Evolutionary conservation across 1,284 basidiomycete species (phyloP), one percentile per base, ranked within the genome.

Genomic region (Cystobasidiaceae sp.): DNA sequence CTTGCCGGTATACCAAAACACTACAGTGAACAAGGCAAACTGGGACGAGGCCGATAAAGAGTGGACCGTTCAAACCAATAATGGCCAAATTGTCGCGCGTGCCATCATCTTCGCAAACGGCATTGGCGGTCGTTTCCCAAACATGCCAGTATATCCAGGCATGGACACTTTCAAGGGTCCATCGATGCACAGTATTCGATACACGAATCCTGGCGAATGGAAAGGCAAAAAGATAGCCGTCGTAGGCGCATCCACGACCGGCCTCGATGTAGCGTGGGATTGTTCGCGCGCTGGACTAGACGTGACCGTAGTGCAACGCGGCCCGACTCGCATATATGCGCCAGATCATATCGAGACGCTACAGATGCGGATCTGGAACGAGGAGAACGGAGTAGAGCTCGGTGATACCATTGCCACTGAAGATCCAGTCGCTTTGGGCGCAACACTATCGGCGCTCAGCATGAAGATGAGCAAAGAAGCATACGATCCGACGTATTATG

Each of bases 281-380:
- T 62, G 60, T 30, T 62, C 60, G 8, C 21, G 46, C 8, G n/a
- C 54, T n/a, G 60, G 49, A n/a, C 41, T 54, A 15, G 60, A 62
- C 17, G 50, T 54, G 3, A 62, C 60, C 8, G 45, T 62, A 21
- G 39, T 62, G 5, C 60, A 62, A 32, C 6, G 60, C 30, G 60
- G 60, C 3, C 37, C 60, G 32, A 62, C 60, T 3, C 9, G 60
- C 15, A 54, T 62, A 2, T 62, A 62, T 19, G 45, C 49, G 3
- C 49, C 48, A 4, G 37, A 33, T 5, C 60, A 62, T 25, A 52
- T 62, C 15, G 37, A 33, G 19, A 34, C 37, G 17, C 27, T 62
- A n/a, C 60, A 62, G 27, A 45, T 28, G 15, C 17, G 43, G 15
- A 52, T 62, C 28, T 62, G 60, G 60, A 62, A 62, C 23, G 60